phyloP scores from a whole-genome alignment of 805 yeast species.

The Zygosaccharomyces gambellarensis region DNA sequence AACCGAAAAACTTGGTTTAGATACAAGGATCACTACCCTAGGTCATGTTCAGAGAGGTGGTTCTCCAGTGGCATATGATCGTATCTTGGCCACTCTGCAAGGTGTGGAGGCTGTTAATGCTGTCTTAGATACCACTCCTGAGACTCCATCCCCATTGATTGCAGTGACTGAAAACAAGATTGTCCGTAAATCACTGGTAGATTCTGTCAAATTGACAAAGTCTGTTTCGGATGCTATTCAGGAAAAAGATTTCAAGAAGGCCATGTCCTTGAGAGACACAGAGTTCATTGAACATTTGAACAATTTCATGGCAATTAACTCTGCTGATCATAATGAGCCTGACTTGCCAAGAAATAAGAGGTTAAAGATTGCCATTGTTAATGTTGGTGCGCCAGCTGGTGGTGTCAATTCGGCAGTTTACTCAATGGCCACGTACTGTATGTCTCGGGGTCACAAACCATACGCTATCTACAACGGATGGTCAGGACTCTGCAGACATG shows the following conservation, averaged over 20 bases:
- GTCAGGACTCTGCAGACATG: constrained; percentile 62
- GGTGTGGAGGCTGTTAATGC: constrained; percentile 81
- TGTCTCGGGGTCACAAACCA: constrained; percentile 69
- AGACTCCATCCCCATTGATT: constrained; percentile 75
- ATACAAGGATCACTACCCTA: constrained; percentile 70
- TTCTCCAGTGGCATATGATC: constrained; percentile 69
- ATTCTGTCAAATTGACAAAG: constrained; percentile 67
- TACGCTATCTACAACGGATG: constrained; percentile 74
- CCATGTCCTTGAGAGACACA: constrained; percentile 66
- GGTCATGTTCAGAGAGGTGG: constrained; percentile 87
- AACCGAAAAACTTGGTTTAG: constrained; percentile 61
- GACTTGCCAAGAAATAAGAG: constrained; percentile 48
- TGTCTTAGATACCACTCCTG: constrained; percentile 61
- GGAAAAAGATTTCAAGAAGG: constrained; percentile 59
- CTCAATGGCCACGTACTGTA: constrained; percentile 68
- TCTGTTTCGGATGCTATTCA: constrained; percentile 68
- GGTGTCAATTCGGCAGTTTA: constrained; percentile 75
- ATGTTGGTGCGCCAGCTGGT: constrained; percentile 78
- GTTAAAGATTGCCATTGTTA: constrained; percentile 62
- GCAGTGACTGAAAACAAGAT: constrained; percentile 68
- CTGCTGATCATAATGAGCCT: constrained; percentile 66
- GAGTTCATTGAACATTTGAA: constrained; percentile 60
- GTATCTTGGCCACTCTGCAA: constrained; percentile 69
- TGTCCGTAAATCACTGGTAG: constrained; percentile 61
- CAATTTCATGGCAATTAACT: constrained; percentile 60